Conservation (phyloP, 1,139 yeast genomes). For the Suhomyces atakaporum region DNA sequence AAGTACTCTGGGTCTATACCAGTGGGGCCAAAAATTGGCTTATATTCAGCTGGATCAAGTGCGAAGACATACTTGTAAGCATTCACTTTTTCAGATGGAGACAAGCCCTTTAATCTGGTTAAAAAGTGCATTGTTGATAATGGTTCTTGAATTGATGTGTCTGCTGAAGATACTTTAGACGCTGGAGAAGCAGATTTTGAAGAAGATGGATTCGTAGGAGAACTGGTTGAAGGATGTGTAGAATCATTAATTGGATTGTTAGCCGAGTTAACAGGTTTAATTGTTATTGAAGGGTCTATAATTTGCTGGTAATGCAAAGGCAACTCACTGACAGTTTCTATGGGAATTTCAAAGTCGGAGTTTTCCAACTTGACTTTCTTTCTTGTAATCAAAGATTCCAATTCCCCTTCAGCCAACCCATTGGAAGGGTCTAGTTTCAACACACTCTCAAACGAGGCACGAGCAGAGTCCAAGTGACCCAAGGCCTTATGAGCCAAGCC, state of each 20-base stretch:
- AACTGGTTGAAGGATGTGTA: too few species aligned
- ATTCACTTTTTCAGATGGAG: constrained; percentile 27
- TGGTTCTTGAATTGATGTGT: background rate
- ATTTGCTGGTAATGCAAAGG: constrained; percentile 39
- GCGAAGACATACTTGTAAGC: constrained; percentile 46
- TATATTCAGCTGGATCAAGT: constrained; percentile 30
- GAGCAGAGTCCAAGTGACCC: constrained; percentile 35
- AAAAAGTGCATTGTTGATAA: constrained; percentile 34
- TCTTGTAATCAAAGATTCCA: constrained; percentile 19
- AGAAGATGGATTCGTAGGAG: too few species aligned
- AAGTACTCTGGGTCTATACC: constrained; percentile 63
- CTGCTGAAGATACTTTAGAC: too few species aligned
- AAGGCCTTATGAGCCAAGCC: constrained; percentile 49
- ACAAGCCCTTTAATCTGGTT: constrained; percentile 27
- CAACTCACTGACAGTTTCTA: constrained; percentile 46
- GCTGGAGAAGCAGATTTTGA: too few species aligned
- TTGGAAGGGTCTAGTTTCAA: constrained; percentile 49
- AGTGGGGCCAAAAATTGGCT: constrained; percentile 39
- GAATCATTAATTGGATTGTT: background rate
- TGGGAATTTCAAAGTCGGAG: constrained; percentile 28
- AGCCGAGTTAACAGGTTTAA: too few species aligned
- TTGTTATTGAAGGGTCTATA: too few species aligned
- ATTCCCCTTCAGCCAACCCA: constrained; percentile 31
- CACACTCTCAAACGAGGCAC: constrained; percentile 40
- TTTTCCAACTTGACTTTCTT: constrained; percentile 15